Evolutionary conservation across 1,284 basidiomycete genomes (phyloP), one percentile per base, ranked within the genome.

Genomic region (Apiotrichum mycotoxinovorans): DNA sequence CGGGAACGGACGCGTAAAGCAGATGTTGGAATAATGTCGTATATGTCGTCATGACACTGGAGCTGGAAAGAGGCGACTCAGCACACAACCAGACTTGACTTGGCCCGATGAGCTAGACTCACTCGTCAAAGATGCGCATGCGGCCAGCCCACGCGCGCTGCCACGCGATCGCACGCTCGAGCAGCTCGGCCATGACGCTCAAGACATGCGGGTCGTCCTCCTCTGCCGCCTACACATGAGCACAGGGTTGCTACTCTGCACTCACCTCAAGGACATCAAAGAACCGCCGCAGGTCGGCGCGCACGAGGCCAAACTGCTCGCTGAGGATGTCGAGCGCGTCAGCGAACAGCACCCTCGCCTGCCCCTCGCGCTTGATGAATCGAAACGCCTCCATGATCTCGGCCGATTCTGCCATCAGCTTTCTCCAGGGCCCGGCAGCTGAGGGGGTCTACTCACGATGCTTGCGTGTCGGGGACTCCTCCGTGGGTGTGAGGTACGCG

Each of bases 91-190:
- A n/a, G n/a, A n/a, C n/a, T n/a, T n/a, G n/a, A n/a, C 3, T 44
- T 27, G 14, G 12, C n/a, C n/a, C n/a, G 10, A 8, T 25, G 4
- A 23, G 4, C 18, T 2, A 35, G 2, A 65, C 74, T 50, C 34
- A 74, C 74, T 78, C 66, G 38, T 71, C 65, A 27, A 75, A 67
- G 1, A 63, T 53, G 35, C 63, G 58, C 17, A 74, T 55, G 3
- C 71, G 72, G 2, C 61, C 52, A 3, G 66, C 71, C 75, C 77
- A 76, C 17, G 68, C 65, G 51, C 74, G 58, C 49, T 76, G 73
- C 77, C 77, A 78, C 1, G 62, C 38, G 1, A 67, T 65, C 26
- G 73, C 48, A 14, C 72, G 61, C 20, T 76, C 72, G 20, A 77
- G 59, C 43, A 75, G 51, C 37, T 71, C 68, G 4, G 51, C 57